Conservation (phyloP, 2,329 filamentous ascomycete genomes). For the Aspergillus carbonarius region DNA sequence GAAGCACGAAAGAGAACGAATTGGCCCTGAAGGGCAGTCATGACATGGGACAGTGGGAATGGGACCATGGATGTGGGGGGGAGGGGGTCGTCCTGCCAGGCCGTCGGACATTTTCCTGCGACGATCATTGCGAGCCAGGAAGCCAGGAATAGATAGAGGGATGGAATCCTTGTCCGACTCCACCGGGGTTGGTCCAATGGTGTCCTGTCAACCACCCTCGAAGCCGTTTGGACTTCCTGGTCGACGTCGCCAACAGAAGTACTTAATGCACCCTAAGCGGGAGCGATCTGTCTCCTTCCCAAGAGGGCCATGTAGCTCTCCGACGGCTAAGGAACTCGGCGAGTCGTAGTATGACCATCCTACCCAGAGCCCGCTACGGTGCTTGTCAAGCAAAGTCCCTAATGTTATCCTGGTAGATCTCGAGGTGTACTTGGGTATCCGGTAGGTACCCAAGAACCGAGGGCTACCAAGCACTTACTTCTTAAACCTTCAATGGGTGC, state of each 20-base stretch:
- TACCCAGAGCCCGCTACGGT: neutral
- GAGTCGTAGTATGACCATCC: neutral
- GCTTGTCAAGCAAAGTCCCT: neutral
- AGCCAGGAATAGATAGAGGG: conserved; percentile 20
- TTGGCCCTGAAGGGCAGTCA: neutral
- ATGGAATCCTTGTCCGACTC: conserved; percentile 14
- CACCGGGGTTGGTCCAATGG: conserved; percentile 13
- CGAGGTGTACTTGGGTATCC: too few relatives aligned
- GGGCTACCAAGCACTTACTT: neutral
- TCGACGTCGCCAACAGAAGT: neutral
- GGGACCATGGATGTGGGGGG: neutral
- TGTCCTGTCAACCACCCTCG: neutral
- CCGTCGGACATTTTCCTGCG: conserved; percentile 20
- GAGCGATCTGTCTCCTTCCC: conserved; percentile 9
- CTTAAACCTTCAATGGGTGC: neutral
- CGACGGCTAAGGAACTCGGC: neutral
- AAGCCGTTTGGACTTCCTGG: conserved; percentile 7
- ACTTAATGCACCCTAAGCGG: neutral
- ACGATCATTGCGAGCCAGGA: conserved; percentile 22
- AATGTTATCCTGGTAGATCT: too few relatives aligned
- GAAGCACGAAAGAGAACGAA: neutral
- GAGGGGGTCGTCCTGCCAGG: neutral
- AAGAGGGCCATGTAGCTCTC: neutral
- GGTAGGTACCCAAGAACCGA: too few relatives aligned
- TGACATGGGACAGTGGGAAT: neutral